phyloP scores from a whole-genome alignment of 2,329 filamentous ascomycete genomes.

The Cercospora sp. region DNA sequence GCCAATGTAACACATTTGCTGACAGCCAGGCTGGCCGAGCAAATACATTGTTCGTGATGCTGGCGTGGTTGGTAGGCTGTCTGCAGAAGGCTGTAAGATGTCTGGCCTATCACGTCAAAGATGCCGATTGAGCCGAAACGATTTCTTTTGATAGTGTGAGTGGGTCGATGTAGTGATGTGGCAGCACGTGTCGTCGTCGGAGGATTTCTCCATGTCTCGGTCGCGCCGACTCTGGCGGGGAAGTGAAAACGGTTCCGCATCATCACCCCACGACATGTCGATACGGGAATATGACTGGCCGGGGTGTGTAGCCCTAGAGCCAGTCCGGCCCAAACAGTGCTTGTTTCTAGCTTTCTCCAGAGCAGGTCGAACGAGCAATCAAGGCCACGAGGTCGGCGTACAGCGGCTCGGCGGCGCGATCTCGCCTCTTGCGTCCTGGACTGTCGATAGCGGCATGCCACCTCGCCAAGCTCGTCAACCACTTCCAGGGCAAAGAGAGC shows the following conservation, averaged over 20 bases:
- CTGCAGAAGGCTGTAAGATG: neutral
- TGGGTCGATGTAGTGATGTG: neutral
- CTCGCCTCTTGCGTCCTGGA: neutral
- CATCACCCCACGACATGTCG: neutral
- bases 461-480: neutral
- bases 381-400: neutral
- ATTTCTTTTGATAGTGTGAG: neutral
- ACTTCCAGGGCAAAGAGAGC: neutral
- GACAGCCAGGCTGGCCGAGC: neutral
- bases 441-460: neutral
- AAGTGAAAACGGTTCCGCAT: neutral
- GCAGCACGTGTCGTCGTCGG: neutral
- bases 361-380: neutral
- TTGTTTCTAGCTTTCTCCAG: neutral
- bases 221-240: neutral
- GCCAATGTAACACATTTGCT: neutral
- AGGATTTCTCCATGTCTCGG: slow-evolving; percentile 1
- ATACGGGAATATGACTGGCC: neutral
- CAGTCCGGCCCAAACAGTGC: neutral
- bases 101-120: neutral
- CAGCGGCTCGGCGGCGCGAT: neutral
- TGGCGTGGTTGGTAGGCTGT: neutral
- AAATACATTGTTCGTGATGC: neutral
- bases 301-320: neutral
- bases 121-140: neutral